A percentile compares a stretch with the other conserved stretches of the same genome.
These are phyloP conservation scores for Fusarium sp. DNA, from an alignment of 2,329 filamentous ascomycete species.

Conservation along the genomic window DNA sequence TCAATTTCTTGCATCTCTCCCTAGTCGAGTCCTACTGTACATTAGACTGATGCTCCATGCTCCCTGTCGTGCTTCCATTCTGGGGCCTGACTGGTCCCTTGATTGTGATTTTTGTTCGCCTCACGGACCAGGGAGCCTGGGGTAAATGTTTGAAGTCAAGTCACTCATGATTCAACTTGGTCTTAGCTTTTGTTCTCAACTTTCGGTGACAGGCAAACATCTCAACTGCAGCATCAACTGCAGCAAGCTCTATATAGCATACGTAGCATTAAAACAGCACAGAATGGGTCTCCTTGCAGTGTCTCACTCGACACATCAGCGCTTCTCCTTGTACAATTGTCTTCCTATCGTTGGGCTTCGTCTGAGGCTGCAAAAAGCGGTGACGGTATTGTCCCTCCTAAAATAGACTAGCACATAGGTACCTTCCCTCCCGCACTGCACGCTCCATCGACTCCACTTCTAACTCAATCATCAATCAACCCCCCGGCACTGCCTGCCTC, in stretches of 20 bases:
- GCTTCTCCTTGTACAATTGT: constrained; percentile 14
- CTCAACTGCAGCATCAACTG: background rate
- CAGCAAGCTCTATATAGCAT: background rate
- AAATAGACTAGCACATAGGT: constrained; percentile 28
- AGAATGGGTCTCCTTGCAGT: constrained; percentile 30
- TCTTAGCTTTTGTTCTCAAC: constrained; percentile 2
- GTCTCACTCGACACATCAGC: constrained; percentile 35
- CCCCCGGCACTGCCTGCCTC: constrained; percentile 30
- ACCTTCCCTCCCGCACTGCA: constrained; percentile 26
- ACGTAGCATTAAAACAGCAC: background rate
- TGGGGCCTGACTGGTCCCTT: constrained; percentile 35
- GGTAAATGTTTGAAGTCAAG: constrained; percentile 18
- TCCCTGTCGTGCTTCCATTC: constrained; percentile 32
- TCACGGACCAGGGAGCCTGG: constrained; percentile 35
- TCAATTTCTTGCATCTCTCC: constrained; percentile 27
- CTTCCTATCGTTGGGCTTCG: constrained; percentile 23
- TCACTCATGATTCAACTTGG: constrained; percentile 21
- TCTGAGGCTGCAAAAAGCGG: constrained; percentile 43
- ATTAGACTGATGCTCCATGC: constrained; percentile 19
- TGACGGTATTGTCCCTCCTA: constrained; percentile 37
- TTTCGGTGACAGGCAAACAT: background rate
- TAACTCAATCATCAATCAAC: constrained; percentile 8
- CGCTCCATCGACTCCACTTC: constrained; percentile 11
- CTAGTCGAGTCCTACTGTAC: constrained; percentile 9
- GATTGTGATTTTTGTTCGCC: constrained; percentile 27